Conservation (phyloP, 2,329 filamentous ascomycete species). For the Fusarium sp. region DNA sequence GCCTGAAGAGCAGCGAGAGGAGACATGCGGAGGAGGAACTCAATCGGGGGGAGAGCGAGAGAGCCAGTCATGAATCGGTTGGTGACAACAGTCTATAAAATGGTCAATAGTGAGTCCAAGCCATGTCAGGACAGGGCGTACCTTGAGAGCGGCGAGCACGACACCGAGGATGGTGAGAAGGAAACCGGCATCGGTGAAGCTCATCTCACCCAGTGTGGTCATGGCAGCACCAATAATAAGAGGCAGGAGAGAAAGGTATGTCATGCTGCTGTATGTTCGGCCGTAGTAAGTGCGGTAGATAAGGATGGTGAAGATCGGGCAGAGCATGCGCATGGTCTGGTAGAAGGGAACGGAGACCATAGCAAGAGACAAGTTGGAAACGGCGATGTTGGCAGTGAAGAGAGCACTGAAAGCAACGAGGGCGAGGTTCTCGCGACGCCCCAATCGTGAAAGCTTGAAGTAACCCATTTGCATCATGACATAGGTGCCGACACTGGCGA, state of each 20-base stretch:
- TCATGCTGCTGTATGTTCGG: conserved; percentile 65
- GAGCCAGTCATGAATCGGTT: conserved; percentile 73
- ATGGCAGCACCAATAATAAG: conserved; percentile 69
- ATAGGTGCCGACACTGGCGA: conserved; percentile 67
- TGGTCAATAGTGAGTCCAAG: conserved; percentile 26
- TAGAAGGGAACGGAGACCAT: conserved; percentile 75
- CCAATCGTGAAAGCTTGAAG: conserved; percentile 65
- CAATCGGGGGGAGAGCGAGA: conserved; percentile 67
- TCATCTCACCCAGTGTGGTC: conserved; percentile 72
- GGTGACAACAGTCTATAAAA: conserved; percentile 66
- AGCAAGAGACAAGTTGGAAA: conserved; percentile 71
- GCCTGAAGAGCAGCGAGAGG: conserved; percentile 69
- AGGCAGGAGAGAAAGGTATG: conserved; percentile 71
- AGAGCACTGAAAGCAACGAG: conserved; percentile 69
- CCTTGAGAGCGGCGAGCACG: conserved; percentile 66
- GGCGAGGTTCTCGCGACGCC: conserved; percentile 64
- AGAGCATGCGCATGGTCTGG: conserved; percentile 72
- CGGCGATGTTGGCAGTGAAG: conserved; percentile 73
- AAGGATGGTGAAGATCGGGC: conserved; percentile 70
- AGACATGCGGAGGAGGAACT: conserved; percentile 72
- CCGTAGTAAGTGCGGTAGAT: conserved; percentile 69
- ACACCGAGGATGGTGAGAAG: conserved; percentile 66
- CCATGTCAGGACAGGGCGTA: conserved; percentile 39
- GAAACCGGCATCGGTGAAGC: conserved; percentile 69
- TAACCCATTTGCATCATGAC: conserved; percentile 63